Evolutionary conservation across 2,329 filamentous ascomycete genomes (phyloP).

Genomic region (Apiospora sp.): DNA sequence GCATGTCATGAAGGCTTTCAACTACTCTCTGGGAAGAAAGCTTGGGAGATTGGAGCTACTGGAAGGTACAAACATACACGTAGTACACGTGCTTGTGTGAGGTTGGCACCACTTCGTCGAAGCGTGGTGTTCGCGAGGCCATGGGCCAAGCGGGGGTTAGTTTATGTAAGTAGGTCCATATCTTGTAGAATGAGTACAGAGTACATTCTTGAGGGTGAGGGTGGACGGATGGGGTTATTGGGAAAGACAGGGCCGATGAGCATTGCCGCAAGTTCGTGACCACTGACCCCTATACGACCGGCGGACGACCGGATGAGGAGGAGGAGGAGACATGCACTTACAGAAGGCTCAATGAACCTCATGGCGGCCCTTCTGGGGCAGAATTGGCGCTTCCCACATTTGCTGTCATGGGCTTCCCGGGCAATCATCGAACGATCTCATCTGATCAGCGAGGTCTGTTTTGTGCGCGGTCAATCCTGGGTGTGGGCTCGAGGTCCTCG

Average conservation of each 20-base stretch:
- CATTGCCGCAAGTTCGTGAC: conserved; percentile 1
- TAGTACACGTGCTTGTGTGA: neutral
- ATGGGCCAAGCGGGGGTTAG: conserved; percentile 4
- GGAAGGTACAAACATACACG: neutral
- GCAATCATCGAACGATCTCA: conserved; percentile 17
- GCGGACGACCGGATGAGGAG: neutral
- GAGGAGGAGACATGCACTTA: neutral
- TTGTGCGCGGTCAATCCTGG: neutral
- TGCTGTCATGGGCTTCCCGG: conserved; percentile 11
- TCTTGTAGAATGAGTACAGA: neutral
- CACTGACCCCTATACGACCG: conserved; percentile 14
- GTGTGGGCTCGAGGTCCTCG: neutral
- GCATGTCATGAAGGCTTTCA: neutral
- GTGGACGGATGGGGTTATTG: conserved; percentile 5
- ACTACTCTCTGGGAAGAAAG: neutral
- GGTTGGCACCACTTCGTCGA: neutral
- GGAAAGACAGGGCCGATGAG: neutral
- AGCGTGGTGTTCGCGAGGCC: neutral
- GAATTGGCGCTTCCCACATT: neutral
- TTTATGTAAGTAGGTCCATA: neutral
- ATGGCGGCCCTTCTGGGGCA: neutral
- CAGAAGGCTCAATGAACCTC: neutral
- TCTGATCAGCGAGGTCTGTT: conserved; percentile 8
- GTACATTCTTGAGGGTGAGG: neutral
- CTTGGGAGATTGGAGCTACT: neutral